These are phyloP conservation scores for Exophiala sp. DNA, from an alignment of 2,329 filamentous ascomycete genomes.

Conservation along the genomic window DNA sequence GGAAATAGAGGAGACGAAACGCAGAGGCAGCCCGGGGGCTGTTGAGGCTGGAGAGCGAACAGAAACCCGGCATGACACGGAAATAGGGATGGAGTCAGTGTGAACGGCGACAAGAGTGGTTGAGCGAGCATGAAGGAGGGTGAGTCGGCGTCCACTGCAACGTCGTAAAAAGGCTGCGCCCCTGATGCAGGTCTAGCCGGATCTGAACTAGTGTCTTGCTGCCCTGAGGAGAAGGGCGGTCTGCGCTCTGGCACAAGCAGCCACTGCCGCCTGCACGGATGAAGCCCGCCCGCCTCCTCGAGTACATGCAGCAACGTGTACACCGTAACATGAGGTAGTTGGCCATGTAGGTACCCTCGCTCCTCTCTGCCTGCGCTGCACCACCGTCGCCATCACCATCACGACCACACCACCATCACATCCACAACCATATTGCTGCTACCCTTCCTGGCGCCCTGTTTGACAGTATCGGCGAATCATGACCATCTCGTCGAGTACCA, in stretches of 20 bases:
- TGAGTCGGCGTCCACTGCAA: conserved; percentile 6
- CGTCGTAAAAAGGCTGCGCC: conserved; percentile 21
- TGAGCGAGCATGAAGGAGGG: neutral
- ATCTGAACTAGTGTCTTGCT: conserved; percentile 8
- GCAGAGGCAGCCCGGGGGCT: conserved; percentile 3
- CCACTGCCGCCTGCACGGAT: conserved; percentile 3
- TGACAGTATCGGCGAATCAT: neutral
- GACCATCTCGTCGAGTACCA: too few species aligned
- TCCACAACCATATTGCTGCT: too few species aligned
- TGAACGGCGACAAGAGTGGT: neutral
- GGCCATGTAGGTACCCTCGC: too few species aligned
- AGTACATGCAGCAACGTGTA: neutral
- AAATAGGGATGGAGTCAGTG: conserved; percentile 16
- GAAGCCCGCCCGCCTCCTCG: conserved; percentile 4
- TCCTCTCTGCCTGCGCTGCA: neutral
- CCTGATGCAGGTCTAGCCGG: conserved; percentile 11
- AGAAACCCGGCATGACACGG: conserved; percentile 9
- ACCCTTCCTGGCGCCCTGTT: neutral
- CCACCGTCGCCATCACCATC: neutral
- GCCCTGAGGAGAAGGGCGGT: conserved; percentile 17
- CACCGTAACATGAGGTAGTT: neutral
- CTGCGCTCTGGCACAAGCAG: conserved; percentile 9
- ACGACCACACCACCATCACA: neutral
- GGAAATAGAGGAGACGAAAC: conserved; percentile 2
- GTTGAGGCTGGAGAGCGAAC: conserved; percentile 12